Base-by-base conservation (phyloP, 345 rosid genomes). In the Eucalyptus sp. region DNA sequence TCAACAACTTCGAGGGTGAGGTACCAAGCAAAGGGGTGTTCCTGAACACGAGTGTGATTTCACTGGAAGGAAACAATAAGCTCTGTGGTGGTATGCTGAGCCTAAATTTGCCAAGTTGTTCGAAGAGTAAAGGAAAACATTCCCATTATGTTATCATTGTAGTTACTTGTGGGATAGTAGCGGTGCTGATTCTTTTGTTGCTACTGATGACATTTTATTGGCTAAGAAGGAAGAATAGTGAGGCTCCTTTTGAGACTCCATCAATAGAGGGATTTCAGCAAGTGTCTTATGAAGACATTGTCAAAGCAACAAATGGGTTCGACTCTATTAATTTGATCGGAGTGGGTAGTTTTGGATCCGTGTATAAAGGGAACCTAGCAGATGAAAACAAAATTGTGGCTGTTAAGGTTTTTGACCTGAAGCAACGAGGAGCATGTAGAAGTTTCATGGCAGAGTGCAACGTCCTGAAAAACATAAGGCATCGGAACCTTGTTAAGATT, bases 401-500 rank as follows among this genome's bases (percentile, higher is more conserved):
- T 6, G 22, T 89, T 33, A 90, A 90, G 58, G 83, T 90, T 24
- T 86, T 90, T 18, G 87, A 89, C 31, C 89, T 90, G 16, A 86
- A 87, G 86, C 48, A 25, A 9, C 88, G 33, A 54, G 81, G 88
- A 48, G 89, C 89, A 50, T 68, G 84, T 44, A 89, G 87, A 52
- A 90, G 92, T 52, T 90, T 90, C 88, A 52, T 87, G 44, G 86
- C 90, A 33, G 83, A 91, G 86, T 89, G 90, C 44, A 86, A 56
- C 18, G 84, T 89, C 1, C 50, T 91, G 9, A 91, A 83, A 68
- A 87, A 86, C 52, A 83, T 89, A 24, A 85, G 90, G 49, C 91
- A 88, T 10, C 51, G 89, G 46, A 90, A 88, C 43, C 89, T 88
- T 64, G 89, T 91, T 5, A 91, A 16, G 27, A 80, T 90, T n/a